A percentile compares a stretch with the other conserved stretches of the same genome.
Evolutionary conservation across 148 eudicot genomes (phyloP).

Genomic region (Persicaria tinctoria): DNA sequence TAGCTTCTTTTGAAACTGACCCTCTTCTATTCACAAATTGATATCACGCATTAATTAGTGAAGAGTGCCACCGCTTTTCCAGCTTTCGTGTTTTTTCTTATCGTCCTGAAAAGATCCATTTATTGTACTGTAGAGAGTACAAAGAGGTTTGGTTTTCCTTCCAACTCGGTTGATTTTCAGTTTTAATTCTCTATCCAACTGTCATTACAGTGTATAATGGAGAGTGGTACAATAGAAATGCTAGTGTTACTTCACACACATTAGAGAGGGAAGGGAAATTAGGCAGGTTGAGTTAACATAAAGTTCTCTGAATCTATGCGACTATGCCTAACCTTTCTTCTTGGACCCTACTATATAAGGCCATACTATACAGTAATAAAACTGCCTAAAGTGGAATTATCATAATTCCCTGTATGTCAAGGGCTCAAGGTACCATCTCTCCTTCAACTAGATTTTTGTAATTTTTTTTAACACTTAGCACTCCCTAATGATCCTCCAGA

Average conservation of each 20-base stretch:
- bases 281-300: background rate
- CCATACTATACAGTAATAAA: background rate
- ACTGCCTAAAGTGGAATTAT: conserved; percentile 10
- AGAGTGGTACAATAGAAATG: background rate
- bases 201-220: background rate
- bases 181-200: background rate
- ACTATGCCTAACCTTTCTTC: conserved; percentile 3
- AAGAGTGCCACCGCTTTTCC: background rate
- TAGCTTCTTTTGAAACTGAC: conserved; percentile 6
- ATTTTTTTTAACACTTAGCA: background rate
- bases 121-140: conserved; percentile 7
- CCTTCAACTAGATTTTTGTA: background rate
- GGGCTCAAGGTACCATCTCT: background rate
- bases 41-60: conserved; percentile 2
- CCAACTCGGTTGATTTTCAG: background rate
- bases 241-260: background rate
- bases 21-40: conserved; percentile 7
- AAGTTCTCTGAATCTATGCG: background rate
- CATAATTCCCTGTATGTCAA: background rate
- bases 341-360: conserved; percentile 8
- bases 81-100: background rate
- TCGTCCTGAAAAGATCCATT: conserved; percentile 1
- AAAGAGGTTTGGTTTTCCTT: background rate
- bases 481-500: background rate
- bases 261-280: background rate